These are phyloP conservation scores for Withania somnifera DNA, from an alignment of 305 asterid genomes.

Conservation along the genomic window DNA sequence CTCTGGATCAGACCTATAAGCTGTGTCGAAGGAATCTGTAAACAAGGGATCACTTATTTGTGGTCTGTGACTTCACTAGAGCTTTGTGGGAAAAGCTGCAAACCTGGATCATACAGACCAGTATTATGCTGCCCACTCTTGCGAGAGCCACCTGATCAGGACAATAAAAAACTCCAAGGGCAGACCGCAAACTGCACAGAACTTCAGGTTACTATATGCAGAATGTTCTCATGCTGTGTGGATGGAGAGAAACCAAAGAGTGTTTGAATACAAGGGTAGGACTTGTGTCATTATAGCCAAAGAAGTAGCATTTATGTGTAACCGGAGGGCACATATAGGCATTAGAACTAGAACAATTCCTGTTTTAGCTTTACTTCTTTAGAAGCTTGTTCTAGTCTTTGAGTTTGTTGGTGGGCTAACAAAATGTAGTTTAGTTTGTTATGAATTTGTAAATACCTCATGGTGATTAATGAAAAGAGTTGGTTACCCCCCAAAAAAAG, in stretches of 20 bases:
- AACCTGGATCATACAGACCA: not conserved
- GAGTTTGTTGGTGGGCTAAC: not conserved
- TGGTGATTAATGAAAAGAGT: not conserved
- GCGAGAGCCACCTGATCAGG: not conserved
- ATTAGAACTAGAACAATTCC: not conserved
- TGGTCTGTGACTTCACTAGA: not conserved
- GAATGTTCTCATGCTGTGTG: not conserved
- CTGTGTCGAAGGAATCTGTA: not conserved
- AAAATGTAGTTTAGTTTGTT: not conserved
- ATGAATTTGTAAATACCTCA: not conserved
- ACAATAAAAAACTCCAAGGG: not conserved
- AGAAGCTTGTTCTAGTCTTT: not conserved
- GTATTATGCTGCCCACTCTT: not conserved
- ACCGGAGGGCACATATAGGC: not conserved
- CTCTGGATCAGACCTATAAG: not conserved
- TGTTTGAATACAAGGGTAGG: not conserved
- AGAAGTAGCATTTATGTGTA: not conserved
- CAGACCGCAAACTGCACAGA: not conserved
- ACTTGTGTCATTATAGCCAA: not conserved
- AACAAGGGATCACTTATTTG: not conserved
- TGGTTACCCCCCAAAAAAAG: too few species aligned
- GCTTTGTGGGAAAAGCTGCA: not conserved
- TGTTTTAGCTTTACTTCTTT: not conserved
- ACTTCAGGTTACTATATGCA: too few species aligned
- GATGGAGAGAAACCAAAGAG: not conserved